Evolutionary conservation across 768 basidiomycete genomes (phyloP), one percentile per base, ranked within the genome.

Genomic region (Polyporus arcularius): DNA sequence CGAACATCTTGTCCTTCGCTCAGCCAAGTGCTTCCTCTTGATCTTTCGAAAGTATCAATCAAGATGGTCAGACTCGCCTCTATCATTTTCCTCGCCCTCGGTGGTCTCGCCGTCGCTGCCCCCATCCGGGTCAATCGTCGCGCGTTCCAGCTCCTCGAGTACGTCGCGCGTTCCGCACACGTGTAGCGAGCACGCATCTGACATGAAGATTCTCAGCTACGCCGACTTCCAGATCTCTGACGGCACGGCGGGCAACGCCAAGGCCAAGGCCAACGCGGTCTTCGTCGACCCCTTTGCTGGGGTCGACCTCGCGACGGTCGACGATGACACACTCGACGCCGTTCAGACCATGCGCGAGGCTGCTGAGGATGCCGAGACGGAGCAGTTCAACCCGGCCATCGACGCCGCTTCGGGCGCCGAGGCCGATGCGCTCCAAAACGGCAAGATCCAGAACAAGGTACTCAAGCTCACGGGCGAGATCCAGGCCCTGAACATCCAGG

Each of bases 391-490:
- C 68, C 76, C 76, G 31, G 65, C 65, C 32, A 76, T 77, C 58
- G 71, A 62, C 16, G 74, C 73, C 28, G 75, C 76, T 4, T 61
- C 67, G 18, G 75, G 75, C 28, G 72, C 65, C n/a, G 70, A 58
- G 59, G 70, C 75, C 39, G 68, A 59, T 41, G 77, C 75, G 3
- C 73, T 79, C 40, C 64, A 70, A 54, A 67, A 68, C 58, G 78
- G 78, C 32, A 78, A 78, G 72, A 78, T 73, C 62, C 74, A 79
- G 76, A 79, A 79, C 73, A 79, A 79, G 71, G 78, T 79, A 18
- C 65, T 79, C 30, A 79, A 79, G 69, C 70, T 79, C 55, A 76
- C 76, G 53, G 77, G 72, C 18, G 70, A 72, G 55, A 67, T 71
- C 28, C 75, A 76, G 64, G 70, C 64, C 42, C 59, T 74, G 30